Conservation (phyloP, 345 rosid genomes). For the Kandelia obovata region DNA sequence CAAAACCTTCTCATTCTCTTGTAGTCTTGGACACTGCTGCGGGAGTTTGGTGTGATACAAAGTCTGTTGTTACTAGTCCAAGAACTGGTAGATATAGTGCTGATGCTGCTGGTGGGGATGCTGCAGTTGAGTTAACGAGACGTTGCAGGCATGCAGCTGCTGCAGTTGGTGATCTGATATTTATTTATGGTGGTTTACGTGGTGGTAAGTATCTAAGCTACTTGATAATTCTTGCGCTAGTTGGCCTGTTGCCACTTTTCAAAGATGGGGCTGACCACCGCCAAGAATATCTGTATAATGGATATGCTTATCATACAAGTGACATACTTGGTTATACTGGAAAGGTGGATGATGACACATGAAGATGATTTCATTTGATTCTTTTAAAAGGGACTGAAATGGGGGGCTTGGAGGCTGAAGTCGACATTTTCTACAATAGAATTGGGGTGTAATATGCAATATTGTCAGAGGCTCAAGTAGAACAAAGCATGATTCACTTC, state of each 20-base stretch:
- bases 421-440: background rate
- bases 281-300: background rate
- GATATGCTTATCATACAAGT: background rate
- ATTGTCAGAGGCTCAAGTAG: background rate
- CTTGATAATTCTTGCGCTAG: conserved; percentile 5
- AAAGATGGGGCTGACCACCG: background rate
- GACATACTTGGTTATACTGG: background rate
- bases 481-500: too few relatives aligned
- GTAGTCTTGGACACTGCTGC: conserved; percentile 98
- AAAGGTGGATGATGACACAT: background rate
- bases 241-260: background rate
- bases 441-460: background rate
- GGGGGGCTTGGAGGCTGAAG: background rate
- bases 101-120: conserved; percentile 97
- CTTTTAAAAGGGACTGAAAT: background rate
- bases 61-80: conserved; percentile 93
- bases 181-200: conserved; percentile 95
- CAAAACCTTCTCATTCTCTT: conserved; percentile 6
- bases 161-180: conserved; percentile 91
- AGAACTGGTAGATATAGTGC: conserved; percentile 90
- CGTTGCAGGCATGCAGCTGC: conserved; percentile 99
- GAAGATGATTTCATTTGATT: background rate
- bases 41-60: conserved; percentile 99
- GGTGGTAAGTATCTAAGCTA: conserved; percentile 63
- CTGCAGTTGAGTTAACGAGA: conserved; percentile 92